Conservation (phyloP, 192 early-diverging fungal genomes). For the Backusella morwellensis region DNA sequence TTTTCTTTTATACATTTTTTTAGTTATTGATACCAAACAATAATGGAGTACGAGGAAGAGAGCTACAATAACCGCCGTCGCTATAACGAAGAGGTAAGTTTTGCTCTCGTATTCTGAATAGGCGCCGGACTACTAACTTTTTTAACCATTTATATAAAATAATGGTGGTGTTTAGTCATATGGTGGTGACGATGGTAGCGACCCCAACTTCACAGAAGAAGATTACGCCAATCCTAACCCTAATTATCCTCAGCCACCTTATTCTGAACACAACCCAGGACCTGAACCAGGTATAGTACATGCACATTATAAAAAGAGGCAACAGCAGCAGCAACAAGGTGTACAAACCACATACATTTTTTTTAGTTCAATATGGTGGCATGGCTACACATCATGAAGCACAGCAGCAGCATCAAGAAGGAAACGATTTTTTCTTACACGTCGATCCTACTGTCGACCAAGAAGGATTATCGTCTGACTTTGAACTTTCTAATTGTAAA, state of each 20-base stretch:
- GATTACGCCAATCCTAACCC: constrained; percentile 10
- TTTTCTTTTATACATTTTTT: not conserved
- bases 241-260: constrained; percentile 28
- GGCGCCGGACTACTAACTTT: no score
- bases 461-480: constrained; percentile 27
- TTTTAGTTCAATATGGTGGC: constrained; percentile 3
- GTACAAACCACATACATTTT: not conserved
- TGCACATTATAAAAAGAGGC: not conserved
- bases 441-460: constrained; percentile 24
- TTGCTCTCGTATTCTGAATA: not conserved
- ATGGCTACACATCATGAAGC: not conserved
- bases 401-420: not conserved
- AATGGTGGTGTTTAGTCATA: not conserved
- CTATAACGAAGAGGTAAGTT: not conserved
- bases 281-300: constrained; percentile 6
- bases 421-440: constrained; percentile 12
- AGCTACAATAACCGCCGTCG: not conserved
- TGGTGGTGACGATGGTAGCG: not conserved
- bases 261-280: constrained; percentile 24
- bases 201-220: constrained; percentile 5
- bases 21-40: not conserved
- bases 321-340: not conserved
- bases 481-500: constrained; percentile 49
- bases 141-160: not conserved
- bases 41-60: constrained; percentile 1